Conservation (phyloP, 352 stramenopile genomes). For the Aphanomyces cochlioides region DNA sequence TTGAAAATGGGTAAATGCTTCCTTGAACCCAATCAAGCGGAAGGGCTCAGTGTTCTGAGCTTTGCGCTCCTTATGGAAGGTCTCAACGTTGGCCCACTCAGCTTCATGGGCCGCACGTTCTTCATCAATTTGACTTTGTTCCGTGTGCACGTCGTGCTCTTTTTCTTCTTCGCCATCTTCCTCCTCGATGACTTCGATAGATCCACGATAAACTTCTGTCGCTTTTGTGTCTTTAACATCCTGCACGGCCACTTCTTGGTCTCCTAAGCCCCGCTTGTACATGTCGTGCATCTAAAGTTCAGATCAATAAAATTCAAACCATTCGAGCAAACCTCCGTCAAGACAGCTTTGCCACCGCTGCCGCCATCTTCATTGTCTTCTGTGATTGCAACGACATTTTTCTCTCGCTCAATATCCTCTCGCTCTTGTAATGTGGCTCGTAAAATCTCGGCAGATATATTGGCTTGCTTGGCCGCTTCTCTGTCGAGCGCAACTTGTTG, state of each 20-base stretch:
- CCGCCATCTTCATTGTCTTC: neutral
- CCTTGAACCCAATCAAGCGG: constrained; percentile 42
- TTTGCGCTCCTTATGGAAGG: constrained; percentile 8
- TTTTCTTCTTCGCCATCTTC: constrained; percentile 37
- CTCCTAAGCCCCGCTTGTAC: constrained; percentile 74
- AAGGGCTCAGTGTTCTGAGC: neutral
- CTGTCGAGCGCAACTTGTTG: neutral
- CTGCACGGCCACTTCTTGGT: constrained; percentile 41
- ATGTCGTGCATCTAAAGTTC: constrained; percentile 57
- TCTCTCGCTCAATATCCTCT: neutral
- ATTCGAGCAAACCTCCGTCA: constrained; percentile 20
- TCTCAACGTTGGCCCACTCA: constrained; percentile 20
- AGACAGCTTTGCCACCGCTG: constrained; percentile 2
- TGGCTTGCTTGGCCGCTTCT: constrained; percentile 1
- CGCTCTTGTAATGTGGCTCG: neutral
- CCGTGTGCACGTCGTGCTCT: neutral
- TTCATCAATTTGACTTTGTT: constrained; percentile 34
- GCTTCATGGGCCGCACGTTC: constrained; percentile 4
- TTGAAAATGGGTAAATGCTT: constrained; percentile 46
- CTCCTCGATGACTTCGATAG: constrained; percentile 40
- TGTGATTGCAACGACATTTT: neutral
- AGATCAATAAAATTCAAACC: neutral
- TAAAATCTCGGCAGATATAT: neutral
- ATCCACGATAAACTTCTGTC: constrained; percentile 22
- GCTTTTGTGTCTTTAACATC: neutral